phyloP scores from a whole-genome alignment of 163 green algal genomes.

The Chlorella variabilis region DNA sequence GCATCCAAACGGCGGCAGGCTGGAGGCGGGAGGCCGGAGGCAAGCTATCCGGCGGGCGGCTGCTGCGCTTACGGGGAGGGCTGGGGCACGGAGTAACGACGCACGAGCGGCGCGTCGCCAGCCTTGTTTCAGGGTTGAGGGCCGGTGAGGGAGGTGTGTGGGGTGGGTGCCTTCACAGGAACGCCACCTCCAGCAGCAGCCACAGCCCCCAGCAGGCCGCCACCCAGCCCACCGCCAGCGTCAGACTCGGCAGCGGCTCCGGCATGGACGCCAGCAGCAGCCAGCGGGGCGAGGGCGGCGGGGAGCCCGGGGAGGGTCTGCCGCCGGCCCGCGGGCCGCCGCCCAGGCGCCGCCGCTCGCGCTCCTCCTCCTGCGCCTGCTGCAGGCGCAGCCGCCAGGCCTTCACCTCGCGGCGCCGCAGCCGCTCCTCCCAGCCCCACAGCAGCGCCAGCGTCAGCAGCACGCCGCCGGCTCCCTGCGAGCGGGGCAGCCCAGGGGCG shows the following conservation, averaged over 20 bases:
- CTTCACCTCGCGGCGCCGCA: neutral
- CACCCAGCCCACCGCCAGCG: neutral
- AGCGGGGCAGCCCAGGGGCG: no score
- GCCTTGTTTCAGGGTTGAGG: no score
- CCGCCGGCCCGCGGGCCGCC: no score
- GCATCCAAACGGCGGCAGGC: no score
- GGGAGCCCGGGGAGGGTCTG: neutral
- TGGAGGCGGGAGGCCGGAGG: no score
- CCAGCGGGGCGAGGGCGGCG: neutral
- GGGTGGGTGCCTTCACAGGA: no score
- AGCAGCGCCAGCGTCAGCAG: neutral
- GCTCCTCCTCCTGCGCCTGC: neutral
- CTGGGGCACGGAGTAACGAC: no score
- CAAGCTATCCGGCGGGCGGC: no score
- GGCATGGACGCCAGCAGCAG: neutral
- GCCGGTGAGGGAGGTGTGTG: no score
- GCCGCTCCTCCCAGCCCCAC: constrained; percentile 20
- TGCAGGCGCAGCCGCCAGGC: neutral
- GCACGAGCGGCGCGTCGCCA: no score
- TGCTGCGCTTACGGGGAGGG: no score
- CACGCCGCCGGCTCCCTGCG: neutral
- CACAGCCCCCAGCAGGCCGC: neutral
- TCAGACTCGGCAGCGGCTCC: neutral
- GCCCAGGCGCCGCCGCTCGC: neutral
- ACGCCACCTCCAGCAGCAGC: neutral